Conservation (phyloP, 225 moss, liverwort and hornwort genomes). For the Climacium dendroides region DNA sequence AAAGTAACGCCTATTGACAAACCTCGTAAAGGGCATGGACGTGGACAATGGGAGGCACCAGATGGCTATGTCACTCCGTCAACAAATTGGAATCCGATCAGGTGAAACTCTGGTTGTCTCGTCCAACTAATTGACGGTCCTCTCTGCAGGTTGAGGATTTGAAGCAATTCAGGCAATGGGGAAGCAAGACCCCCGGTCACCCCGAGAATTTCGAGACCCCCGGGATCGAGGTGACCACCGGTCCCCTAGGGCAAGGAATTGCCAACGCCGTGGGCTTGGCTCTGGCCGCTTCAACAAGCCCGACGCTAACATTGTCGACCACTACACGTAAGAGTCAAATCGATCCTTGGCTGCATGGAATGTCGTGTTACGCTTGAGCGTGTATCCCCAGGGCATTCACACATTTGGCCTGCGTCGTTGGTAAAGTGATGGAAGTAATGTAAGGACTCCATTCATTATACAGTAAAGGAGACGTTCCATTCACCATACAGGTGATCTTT, state of each 20-base stretch:
- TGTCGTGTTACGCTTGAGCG: background rate
- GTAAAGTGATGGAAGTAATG: background rate
- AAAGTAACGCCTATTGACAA: background rate
- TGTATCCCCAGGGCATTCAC: background rate
- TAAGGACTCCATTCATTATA: background rate
- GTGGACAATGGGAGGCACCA: background rate
- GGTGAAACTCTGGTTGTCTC: background rate
- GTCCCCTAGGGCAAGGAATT: background rate
- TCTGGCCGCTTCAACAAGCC: slow-evolving; percentile 65
- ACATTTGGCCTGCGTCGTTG: background rate
- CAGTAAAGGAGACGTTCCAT: background rate
- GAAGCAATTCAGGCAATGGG: slow-evolving; percentile 92
- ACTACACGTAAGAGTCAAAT: slow-evolving; percentile 51
- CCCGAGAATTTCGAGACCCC: slow-evolving; percentile 1
- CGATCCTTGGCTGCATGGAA: background rate
- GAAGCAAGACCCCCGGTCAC: slow-evolving; percentile 74
- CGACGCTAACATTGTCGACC: slow-evolving; percentile 77
- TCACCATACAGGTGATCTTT: background rate
- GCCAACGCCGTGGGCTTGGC: background rate
- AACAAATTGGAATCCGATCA: background rate
- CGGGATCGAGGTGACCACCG: background rate
- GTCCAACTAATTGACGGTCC: background rate
- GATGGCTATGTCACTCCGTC: background rate
- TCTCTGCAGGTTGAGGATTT: slow-evolving; percentile 48
- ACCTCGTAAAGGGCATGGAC: background rate